Percentiles rank a stretch among this genome's conserved stretches.
Evolutionary conservation across 441 rosid species (phyloP).

Genomic region (Adansonia rubrostipa): DNA sequence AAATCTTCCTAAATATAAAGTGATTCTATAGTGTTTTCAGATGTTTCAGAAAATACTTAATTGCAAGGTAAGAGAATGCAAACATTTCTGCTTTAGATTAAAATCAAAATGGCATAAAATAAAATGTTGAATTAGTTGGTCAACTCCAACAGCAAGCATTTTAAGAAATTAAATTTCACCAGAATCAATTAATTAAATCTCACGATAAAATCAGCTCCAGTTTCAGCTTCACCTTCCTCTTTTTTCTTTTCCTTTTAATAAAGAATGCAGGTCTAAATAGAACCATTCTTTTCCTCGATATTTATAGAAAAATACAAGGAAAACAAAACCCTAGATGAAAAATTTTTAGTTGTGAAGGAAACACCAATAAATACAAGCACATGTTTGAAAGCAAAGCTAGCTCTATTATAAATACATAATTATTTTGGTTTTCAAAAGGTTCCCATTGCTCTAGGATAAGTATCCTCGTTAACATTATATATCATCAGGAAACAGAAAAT

Average conservation of each 20-base stretch:
- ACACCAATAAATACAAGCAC: neutral
- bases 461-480: neutral
- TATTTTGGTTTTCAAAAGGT: neutral
- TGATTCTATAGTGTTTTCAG: neutral
- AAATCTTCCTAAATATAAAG: constrained; percentile 7
- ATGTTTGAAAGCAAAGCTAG: constrained; percentile 4
- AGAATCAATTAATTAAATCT: neutral
- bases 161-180: neutral
- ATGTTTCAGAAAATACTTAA: neutral
- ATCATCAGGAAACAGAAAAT: neutral
- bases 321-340: neutral
- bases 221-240: too few relatives aligned
- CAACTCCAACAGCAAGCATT: neutral
- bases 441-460: neutral
- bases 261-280: neutral
- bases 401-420: neutral
- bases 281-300: constrained; percentile 6
- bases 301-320: neutral
- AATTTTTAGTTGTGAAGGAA: constrained; percentile 2
- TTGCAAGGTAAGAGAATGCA: neutral
- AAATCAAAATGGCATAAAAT: constrained; percentile 1
- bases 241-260: neutral
- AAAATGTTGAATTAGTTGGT: constrained; percentile 5
- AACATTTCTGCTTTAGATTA: neutral
- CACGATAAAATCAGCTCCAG: neutral